Evolutionary conservation across 345 rosid species (phyloP).

Genomic region (Pugionium cornutum): DNA sequence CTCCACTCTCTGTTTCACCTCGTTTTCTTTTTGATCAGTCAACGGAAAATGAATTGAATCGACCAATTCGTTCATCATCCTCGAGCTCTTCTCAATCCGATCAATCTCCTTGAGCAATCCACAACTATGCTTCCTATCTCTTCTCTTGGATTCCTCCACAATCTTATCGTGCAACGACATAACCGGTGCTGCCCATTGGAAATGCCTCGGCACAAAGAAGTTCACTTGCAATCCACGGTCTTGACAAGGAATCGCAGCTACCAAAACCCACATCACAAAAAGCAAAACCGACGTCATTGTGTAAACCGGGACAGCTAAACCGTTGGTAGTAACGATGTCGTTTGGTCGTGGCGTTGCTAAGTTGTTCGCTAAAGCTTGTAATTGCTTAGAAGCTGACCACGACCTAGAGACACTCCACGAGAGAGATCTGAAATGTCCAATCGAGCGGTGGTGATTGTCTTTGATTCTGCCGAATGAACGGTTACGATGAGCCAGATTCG

Average conservation of each 20-base stretch:
- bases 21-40: slow-evolving; percentile 54
- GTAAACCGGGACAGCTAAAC: slow-evolving; percentile 64
- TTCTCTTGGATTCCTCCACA: slow-evolving; percentile 72
- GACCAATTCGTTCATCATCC: slow-evolving; percentile 61
- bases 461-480: slow-evolving; percentile 75
- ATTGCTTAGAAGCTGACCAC: slow-evolving; percentile 93
- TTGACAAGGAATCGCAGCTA: slow-evolving; percentile 95
- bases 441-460: slow-evolving; percentile 41
- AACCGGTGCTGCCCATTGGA: slow-evolving; percentile 64
- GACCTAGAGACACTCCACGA: slow-evolving; percentile 98
- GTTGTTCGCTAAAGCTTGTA: slow-evolving; percentile 72
- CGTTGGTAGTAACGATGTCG: slow-evolving; percentile 56
- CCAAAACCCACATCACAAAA: slow-evolving; percentile 89
- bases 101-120: slow-evolving; percentile 84
- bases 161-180: slow-evolving; percentile 68
- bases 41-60: slow-evolving; percentile 75
- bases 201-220: slow-evolving; percentile 68
- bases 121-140: slow-evolving; percentile 71
- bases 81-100: slow-evolving; percentile 63
- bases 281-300: slow-evolving; percentile 69
- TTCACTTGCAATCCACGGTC: slow-evolving; percentile 88
- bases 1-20: slow-evolving; percentile 60
- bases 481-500: slow-evolving; percentile 60
- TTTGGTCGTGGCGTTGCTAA: slow-evolving; percentile 56
- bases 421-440: slow-evolving; percentile 75